Percentiles rank a stretch among this genome's conserved stretches.
phyloP scores from a whole-genome alignment of 345 rosid genomes.

The Abelmoschus esculentus region DNA sequence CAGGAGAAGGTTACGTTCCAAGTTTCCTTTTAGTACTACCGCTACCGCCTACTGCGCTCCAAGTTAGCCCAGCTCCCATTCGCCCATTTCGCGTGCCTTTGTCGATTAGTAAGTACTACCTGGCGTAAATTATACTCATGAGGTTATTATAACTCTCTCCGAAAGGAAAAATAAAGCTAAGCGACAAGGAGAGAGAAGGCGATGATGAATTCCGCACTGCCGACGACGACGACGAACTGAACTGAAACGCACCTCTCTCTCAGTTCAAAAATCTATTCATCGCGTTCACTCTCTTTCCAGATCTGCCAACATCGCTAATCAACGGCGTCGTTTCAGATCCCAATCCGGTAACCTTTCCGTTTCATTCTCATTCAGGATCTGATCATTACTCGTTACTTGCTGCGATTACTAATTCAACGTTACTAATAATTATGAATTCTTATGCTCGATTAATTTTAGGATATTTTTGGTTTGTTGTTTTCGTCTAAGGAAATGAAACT shows the following conservation, averaged over 20 bases:
- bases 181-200: not conserved
- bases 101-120: not conserved
- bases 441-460: not conserved
- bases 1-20: not conserved
- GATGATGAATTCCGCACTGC: not conserved
- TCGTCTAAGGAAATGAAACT: not conserved
- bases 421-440: not conserved
- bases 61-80: not conserved
- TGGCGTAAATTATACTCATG: not conserved
- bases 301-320: not conserved
- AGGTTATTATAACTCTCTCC: not conserved
- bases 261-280: not conserved
- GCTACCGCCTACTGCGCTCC: not conserved
- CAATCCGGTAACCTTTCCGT: not conserved
- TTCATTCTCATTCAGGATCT: conserved; percentile 1
- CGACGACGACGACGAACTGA: not conserved
- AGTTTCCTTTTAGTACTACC: not conserved
- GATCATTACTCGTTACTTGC: not conserved
- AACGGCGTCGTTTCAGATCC: not conserved
- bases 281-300: not conserved
- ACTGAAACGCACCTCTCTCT: not conserved
- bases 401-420: not conserved
- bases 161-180: not conserved
- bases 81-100: not conserved
- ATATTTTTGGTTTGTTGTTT: not conserved